Evolutionary conservation across 148 eudicot genomes (phyloP).

Genomic region (Nyssa sinensis): DNA sequence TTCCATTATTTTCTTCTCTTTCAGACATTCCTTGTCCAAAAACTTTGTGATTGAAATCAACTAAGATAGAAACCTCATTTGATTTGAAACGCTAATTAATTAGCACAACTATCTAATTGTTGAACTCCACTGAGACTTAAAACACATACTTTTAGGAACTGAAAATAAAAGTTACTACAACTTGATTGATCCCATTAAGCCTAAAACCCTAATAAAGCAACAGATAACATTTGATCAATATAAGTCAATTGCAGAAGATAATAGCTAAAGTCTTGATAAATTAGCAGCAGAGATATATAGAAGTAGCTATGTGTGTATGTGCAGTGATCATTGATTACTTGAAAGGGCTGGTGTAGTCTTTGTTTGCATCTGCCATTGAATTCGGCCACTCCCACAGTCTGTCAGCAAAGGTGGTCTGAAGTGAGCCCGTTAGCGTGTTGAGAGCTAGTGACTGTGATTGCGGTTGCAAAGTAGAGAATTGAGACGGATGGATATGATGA

Average conservation of each 20-base stretch:
- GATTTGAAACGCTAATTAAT: not conserved
- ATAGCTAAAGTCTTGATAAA: not conserved
- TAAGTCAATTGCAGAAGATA: not conserved
- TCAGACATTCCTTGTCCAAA: no score
- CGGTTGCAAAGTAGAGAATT: not conserved
- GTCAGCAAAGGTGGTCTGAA: slow-evolving; percentile 33
- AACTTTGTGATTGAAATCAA: no score
- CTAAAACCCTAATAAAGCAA: slow-evolving; percentile 5
- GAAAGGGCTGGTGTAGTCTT: slow-evolving; percentile 62
- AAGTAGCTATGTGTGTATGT: not conserved
- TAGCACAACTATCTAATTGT: not conserved
- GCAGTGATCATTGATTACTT: slow-evolving; percentile 42
- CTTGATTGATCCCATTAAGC: not conserved
- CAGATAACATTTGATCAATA: not conserved
- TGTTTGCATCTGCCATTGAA: slow-evolving; percentile 39
- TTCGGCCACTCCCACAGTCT: slow-evolving; percentile 84
- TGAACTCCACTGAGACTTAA: not conserved
- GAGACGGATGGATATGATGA: slow-evolving; percentile 30
- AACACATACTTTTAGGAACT: not conserved
- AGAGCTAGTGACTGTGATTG: slow-evolving; percentile 11
- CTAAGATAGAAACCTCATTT: no score
- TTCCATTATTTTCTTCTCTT: no score
- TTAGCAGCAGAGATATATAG: slow-evolving; percentile 3
- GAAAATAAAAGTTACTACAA: not conserved
- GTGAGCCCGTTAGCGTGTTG: slow-evolving; percentile 16